phyloP scores from a whole-genome alignment of 176 grass and related monocot species.

The Raddia guianensis region DNA sequence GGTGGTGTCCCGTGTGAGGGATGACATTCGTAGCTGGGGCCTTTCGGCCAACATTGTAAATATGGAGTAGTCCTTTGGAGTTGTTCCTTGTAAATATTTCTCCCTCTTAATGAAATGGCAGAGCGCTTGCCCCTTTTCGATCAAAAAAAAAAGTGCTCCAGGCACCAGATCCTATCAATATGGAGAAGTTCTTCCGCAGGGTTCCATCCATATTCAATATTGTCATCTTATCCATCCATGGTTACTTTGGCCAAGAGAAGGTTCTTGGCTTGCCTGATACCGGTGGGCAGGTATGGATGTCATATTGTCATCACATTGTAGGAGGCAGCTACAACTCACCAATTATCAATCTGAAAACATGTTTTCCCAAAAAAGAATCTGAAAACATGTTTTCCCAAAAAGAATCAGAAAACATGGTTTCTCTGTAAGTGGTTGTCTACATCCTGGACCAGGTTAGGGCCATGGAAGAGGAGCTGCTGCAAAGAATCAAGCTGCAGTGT shows the following conservation, averaged over 20 bases:
- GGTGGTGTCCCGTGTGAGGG: too few species aligned
- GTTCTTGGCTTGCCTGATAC: slow-evolving; percentile 98
- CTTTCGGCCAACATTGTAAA: too few species aligned
- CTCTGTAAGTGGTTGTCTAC: slow-evolving; percentile 73
- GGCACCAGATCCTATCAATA: slow-evolving; percentile 84
- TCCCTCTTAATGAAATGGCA: too few species aligned
- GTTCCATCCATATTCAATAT: slow-evolving; percentile 80
- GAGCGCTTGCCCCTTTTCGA: too few species aligned
- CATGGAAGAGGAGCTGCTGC: slow-evolving; percentile 88
- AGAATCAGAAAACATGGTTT: slow-evolving; percentile 8
- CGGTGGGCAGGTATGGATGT: slow-evolving; percentile 72
- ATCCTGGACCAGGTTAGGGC: slow-evolving; percentile 96
- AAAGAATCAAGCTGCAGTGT: slow-evolving; percentile 87
- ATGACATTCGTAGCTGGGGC: too few species aligned
- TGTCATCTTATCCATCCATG: slow-evolving; percentile 89
- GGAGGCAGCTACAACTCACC: not conserved
- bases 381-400: too few species aligned
- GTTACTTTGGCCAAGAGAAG: slow-evolving; percentile 95
- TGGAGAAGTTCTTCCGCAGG: slow-evolving; percentile 89
- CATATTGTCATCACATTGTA: slow-evolving; percentile 38
- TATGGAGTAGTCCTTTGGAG: too few species aligned
- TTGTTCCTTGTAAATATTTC: too few species aligned
- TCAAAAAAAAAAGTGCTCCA: slow-evolving; percentile 99
- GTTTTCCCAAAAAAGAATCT: too few species aligned
- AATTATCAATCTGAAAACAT: slow-evolving; percentile 24